A percentile compares a stretch with the other conserved stretches of the same genome.
phyloP scores from a whole-genome alignment of 2,329 filamentous ascomycete genomes.

The Fusarium annulatum region DNA sequence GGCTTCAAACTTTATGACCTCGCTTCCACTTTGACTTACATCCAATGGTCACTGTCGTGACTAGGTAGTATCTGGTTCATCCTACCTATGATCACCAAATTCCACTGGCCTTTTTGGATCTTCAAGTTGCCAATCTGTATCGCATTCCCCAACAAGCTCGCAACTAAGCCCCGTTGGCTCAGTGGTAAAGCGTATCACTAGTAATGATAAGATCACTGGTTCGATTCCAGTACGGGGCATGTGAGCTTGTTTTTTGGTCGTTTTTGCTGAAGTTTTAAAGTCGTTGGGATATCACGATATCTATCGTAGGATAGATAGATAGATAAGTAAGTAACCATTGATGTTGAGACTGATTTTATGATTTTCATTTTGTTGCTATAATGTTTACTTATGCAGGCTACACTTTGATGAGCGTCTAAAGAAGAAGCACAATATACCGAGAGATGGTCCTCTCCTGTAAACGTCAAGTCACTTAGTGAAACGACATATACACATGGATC shows the following conservation, averaged over 20 bases:
- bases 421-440: neutral
- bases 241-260: neutral
- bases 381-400: neutral
- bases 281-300: neutral
- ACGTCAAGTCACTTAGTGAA: neutral
- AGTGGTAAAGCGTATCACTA: constrained; percentile 42
- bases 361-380: neutral
- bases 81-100: neutral
- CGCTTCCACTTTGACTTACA: neutral
- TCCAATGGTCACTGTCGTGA: neutral
- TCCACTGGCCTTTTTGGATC: neutral
- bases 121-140: fast-evolving
- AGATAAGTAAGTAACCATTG: neutral
- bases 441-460: too few relatives aligned
- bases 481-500: neutral
- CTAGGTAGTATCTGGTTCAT: neutral
- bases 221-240: constrained; percentile 38
- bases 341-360: neutral
- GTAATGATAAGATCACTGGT: constrained; percentile 39
- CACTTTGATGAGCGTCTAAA: neutral
- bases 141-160: fast-evolving
- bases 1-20: neutral
- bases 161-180: constrained; percentile 35
- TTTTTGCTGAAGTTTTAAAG: neutral
- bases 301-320: neutral